These are phyloP conservation scores for Penicillium sp. DNA, from an alignment of 2,329 filamentous ascomycete species.

Conservation along the genomic window DNA sequence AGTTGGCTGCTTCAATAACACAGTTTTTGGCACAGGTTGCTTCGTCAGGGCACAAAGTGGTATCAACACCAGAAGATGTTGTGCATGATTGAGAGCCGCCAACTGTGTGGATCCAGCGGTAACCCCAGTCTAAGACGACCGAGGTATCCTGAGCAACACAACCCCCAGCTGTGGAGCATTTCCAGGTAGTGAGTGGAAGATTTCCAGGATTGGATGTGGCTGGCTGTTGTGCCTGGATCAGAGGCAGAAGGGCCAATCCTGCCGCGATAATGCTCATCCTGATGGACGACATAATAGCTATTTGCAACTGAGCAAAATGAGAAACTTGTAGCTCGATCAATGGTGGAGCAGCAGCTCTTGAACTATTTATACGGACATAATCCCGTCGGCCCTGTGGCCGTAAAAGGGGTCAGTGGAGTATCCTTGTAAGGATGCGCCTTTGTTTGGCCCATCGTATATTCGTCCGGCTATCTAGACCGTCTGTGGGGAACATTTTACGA, in stretches of 20 bases:
- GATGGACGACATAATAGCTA: background rate
- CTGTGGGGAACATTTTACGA: background rate
- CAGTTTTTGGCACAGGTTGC: conserved; percentile 59
- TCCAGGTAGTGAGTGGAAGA: background rate
- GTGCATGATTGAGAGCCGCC: conserved; percentile 59
- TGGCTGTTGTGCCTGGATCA: conserved; percentile 2
- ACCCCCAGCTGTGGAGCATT: background rate
- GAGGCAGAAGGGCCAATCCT: background rate
- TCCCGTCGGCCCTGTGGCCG: no score
- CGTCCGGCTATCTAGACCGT: no score
- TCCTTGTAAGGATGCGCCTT: background rate
- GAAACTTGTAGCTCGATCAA: background rate
- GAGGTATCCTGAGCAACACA: conserved; percentile 3
- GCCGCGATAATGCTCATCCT: background rate
- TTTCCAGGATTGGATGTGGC: background rate
- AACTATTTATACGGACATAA: background rate
- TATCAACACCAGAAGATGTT: conserved; percentile 56
- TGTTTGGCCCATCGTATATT: background rate
- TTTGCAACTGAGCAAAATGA: background rate
- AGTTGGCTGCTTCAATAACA: conserved; percentile 60
- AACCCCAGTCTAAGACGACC: conserved; percentile 47
- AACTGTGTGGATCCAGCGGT: conserved; percentile 59
- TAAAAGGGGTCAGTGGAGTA: background rate
- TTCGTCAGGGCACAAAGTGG: conserved; percentile 53
- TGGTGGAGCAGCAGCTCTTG: background rate